A percentile compares a stretch with the other conserved stretches of the same genome.
phyloP scores from a whole-genome alignment of 805 yeast genomes.

The Isabelozyma heimii region DNA sequence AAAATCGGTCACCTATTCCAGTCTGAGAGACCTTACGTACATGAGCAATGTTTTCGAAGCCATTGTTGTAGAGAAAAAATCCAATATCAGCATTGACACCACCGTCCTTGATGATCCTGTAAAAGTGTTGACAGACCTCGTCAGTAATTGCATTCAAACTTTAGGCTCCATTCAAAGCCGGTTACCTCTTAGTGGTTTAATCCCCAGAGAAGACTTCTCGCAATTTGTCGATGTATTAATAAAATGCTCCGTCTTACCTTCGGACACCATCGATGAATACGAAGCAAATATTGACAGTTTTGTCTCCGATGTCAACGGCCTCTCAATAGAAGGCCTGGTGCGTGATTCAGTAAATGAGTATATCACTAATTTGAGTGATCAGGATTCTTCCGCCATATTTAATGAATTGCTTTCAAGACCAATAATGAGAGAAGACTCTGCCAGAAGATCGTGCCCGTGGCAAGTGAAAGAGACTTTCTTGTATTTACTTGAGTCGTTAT shows the following conservation, averaged over 20 bases:
- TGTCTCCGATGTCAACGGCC: slow-evolving; percentile 73
- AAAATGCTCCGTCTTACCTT: slow-evolving; percentile 40
- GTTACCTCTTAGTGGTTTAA: slow-evolving; percentile 14
- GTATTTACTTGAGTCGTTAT: slow-evolving; percentile 39
- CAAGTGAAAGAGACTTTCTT: slow-evolving; percentile 38
- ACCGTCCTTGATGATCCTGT: slow-evolving; percentile 17
- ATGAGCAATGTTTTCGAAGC: slow-evolving; percentile 10
- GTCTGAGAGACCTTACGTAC: slow-evolving; percentile 22
- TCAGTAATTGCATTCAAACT: slow-evolving; percentile 31
- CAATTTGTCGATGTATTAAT: slow-evolving; percentile 27
- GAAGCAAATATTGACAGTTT: slow-evolving; percentile 62
- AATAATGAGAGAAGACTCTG: slow-evolving; percentile 4
- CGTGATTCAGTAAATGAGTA: slow-evolving; percentile 64
- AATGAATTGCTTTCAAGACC: slow-evolving; percentile 10
- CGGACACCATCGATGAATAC: slow-evolving; percentile 46
- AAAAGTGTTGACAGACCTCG: slow-evolving; percentile 13
- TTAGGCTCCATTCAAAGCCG: slow-evolving; percentile 28
- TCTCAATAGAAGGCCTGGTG: slow-evolving; percentile 48
- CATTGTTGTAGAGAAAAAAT: slow-evolving; percentile 8
- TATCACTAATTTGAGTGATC: slow-evolving; percentile 45
- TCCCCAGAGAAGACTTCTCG: slow-evolving; percentile 15
- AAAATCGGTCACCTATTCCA: slow-evolving; percentile 7
- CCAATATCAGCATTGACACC: slow-evolving; percentile 1
- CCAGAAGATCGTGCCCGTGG: slow-evolving; percentile 16
- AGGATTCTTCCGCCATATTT: slow-evolving; percentile 32